Conservation (phyloP, 768 basidiomycete species). For the Suillus sp. region DNA sequence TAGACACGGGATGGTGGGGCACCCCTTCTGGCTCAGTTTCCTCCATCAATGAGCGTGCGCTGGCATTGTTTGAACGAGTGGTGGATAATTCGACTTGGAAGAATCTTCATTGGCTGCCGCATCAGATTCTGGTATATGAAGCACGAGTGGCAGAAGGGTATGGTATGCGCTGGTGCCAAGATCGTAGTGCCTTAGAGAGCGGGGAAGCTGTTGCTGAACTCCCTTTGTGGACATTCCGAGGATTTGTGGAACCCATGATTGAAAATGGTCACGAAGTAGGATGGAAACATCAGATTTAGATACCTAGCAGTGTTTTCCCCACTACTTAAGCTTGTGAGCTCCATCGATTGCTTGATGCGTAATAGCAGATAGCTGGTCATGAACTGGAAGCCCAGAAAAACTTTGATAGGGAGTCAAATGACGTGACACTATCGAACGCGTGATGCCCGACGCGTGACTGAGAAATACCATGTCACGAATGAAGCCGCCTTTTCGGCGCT, state of each 20-base stretch:
- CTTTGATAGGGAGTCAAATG: not conserved
- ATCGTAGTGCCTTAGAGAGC: constrained; percentile 32
- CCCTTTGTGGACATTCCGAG: constrained; percentile 56
- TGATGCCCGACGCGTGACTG: constrained; percentile 31
- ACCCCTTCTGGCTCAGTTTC: constrained; percentile 53
- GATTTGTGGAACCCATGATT: constrained; percentile 71
- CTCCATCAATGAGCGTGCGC: constrained; percentile 53
- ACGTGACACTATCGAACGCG: constrained; percentile 20
- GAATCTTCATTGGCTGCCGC: constrained; percentile 69
- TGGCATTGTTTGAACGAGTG: constrained; percentile 54
- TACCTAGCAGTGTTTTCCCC: not conserved
- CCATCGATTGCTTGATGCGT: not conserved
- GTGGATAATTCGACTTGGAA: constrained; percentile 56
- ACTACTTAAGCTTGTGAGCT: not conserved
- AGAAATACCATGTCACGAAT: constrained; percentile 13
- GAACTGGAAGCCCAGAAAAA: not conserved
- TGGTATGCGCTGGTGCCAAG: constrained; percentile 68
- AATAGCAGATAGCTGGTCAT: not conserved
- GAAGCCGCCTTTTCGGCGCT: constrained; percentile 5
- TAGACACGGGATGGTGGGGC: constrained; percentile 58
- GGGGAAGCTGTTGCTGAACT: constrained; percentile 8
- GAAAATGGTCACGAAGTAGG: constrained; percentile 63
- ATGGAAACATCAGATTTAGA: constrained; percentile 50
- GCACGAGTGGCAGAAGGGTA: constrained; percentile 60
- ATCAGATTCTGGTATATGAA: constrained; percentile 63